These are phyloP conservation scores for Alternaria postmessia DNA, from an alignment of 2,329 filamentous ascomycete genomes.

Conservation along the genomic window DNA sequence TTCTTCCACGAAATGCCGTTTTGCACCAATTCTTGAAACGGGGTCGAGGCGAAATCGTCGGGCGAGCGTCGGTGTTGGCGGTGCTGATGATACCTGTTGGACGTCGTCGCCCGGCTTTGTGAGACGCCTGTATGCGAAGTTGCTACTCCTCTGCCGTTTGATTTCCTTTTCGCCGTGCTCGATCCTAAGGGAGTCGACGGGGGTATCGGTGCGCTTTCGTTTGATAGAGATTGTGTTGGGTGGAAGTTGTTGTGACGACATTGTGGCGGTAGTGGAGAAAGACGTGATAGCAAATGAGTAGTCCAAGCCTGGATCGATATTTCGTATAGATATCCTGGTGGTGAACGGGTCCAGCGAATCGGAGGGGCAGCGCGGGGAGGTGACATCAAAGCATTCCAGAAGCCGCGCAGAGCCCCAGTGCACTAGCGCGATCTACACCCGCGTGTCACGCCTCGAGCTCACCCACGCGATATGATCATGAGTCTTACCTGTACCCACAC, in stretches of 20 bases:
- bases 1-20: conserved; percentile 34
- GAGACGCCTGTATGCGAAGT: conserved; percentile 31
- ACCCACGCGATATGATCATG: conserved; percentile 30
- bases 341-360: conserved; percentile 12
- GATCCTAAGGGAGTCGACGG: conserved; percentile 60
- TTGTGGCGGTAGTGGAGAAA: not conserved
- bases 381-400: conserved; percentile 18
- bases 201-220: conserved; percentile 64
- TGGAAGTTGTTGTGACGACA: conserved; percentile 17
- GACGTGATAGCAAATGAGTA: not conserved
- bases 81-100: conserved; percentile 9
- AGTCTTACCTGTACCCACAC: conserved; percentile 12
- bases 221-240: conserved; percentile 56
- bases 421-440: conserved; percentile 8
- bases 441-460: conserved; percentile 12
- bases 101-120: conserved; percentile 33
- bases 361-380: conserved; percentile 24
- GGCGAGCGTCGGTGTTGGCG: conserved; percentile 30
- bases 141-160: conserved; percentile 8
- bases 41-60: conserved; percentile 39
- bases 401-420: conserved; percentile 15
- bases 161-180: conserved; percentile 21
- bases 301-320: not conserved
- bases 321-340: not conserved
- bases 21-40: conserved; percentile 21